Base-by-base conservation (phyloP, 169 alveolate genomes). In the Plasmodium relictum region DNA sequence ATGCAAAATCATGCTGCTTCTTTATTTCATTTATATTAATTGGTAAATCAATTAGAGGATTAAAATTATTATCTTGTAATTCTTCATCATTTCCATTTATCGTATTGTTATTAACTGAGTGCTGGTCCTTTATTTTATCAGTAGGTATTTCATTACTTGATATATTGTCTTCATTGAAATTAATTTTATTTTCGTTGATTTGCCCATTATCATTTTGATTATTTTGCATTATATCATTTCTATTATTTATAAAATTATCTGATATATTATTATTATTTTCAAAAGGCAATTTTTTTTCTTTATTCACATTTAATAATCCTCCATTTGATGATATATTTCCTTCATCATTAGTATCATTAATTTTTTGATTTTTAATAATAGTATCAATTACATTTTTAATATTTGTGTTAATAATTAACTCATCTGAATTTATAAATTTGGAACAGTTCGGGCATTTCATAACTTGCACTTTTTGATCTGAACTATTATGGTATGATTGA, bases 311-410 rank as follows among this genome's bases (percentile, higher is more conserved):
- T 8, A 12, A 41, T 54, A 16, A 16, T 16, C 22, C 63, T 54
- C 6, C 63, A n/a, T 0, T 20, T 0, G 4, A 10, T 54, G 22
- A 0, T 6, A 31, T 3, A 31, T 31, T 31, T 31, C 6, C 9
- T 50, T 58, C 65, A 20, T 68, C 70, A 80, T 31, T 52, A 10
- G 54, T n/a, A 26, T 45, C 31, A 26, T 45, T 10, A 22, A 14
- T 59, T 45, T 52, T 80, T 80, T 80, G 85, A 66, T 68, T 80
- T 41, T 44, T 66, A n/a, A 80, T 10, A 54, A 80, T 80, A 0
- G 83, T 80, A 54, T 80, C 90, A 4, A 80, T 80, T 0, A 80
- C 85, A 80, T 80, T 80, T 69, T 80, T 80, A 54, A 80, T 80
- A 41, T 80, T 80, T 1, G 90, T 68, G 26, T 80, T 80, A 80